phyloP scores from a whole-genome alignment of 2,329 filamentous ascomycete species.

The Sporothrix euskadiensis region DNA sequence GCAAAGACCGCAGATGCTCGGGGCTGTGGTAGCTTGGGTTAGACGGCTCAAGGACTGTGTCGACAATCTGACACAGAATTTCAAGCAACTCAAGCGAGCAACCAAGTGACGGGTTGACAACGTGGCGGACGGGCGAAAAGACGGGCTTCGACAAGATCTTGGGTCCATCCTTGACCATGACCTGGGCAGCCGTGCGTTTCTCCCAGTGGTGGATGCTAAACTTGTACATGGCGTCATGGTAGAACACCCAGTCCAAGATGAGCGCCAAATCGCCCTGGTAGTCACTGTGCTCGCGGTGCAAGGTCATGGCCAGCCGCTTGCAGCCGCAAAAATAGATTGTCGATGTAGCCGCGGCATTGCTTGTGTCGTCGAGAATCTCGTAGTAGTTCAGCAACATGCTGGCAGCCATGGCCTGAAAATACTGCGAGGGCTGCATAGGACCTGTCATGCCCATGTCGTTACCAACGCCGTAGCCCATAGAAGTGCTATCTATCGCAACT shows the following conservation, averaged over 20 bases:
- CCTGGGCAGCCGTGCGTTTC: constrained; percentile 23
- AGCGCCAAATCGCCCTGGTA: constrained; percentile 33
- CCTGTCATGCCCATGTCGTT: not conserved
- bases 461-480: not conserved
- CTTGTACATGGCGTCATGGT: constrained; percentile 33
- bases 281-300: constrained; percentile 28
- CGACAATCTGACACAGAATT: constrained; percentile 30
- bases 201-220: constrained; percentile 34
- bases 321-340: constrained; percentile 32
- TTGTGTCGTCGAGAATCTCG: constrained; percentile 28
- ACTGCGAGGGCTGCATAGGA: not conserved
- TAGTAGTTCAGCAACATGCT: constrained; percentile 33
- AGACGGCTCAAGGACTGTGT: constrained; percentile 28
- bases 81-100: constrained; percentile 33
- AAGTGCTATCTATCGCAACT: constrained; percentile 7
- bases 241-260: constrained; percentile 34
- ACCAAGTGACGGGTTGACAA: constrained; percentile 28
- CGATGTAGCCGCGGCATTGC: constrained; percentile 24
- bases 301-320: constrained; percentile 29
- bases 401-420: constrained; percentile 33
- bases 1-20: constrained; percentile 12
- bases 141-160: constrained; percentile 31
- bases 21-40: constrained; percentile 23
- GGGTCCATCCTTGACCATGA: constrained; percentile 19
- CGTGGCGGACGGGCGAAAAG: constrained; percentile 31